These are phyloP conservation scores for Linum tenue DNA, from an alignment of 345 rosid species.

Conservation along the genomic window DNA sequence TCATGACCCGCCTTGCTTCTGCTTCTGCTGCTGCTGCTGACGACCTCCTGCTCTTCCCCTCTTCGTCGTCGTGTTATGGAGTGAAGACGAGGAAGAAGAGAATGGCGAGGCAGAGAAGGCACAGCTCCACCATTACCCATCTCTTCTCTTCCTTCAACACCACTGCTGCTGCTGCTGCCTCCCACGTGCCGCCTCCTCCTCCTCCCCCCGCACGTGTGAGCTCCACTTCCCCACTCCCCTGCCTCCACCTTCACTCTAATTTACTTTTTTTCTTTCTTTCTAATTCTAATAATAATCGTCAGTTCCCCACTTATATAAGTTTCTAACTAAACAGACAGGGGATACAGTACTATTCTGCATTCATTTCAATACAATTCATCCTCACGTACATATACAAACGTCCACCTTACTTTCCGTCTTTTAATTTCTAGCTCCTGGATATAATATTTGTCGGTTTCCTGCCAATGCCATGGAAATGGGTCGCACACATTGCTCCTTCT, in stretches of 20 bases:
- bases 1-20: conserved; percentile 17
- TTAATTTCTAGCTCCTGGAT: no score
- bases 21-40: conserved; percentile 29
- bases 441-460: no score
- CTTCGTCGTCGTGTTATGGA: conserved; percentile 33
- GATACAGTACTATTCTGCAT: no score
- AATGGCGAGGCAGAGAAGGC: conserved; percentile 79
- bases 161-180: conserved; percentile 13
- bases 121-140: conserved; percentile 45
- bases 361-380: no score
- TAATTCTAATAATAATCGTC: background rate
- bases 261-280: background rate
- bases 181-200: conserved; percentile 33
- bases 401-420: no score
- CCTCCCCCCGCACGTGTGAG: conserved; percentile 73
- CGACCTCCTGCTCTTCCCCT: background rate
- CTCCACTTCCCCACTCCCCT: background rate
- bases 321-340: no score
- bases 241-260: background rate
- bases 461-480: no score
- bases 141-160: conserved; percentile 22
- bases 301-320: no score
- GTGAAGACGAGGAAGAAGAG: conserved; percentile 63
- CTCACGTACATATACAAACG: no score
- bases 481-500: no score